phyloP scores from a whole-genome alignment of 352 stramenopile species.

The Phytophthora capsici region DNA sequence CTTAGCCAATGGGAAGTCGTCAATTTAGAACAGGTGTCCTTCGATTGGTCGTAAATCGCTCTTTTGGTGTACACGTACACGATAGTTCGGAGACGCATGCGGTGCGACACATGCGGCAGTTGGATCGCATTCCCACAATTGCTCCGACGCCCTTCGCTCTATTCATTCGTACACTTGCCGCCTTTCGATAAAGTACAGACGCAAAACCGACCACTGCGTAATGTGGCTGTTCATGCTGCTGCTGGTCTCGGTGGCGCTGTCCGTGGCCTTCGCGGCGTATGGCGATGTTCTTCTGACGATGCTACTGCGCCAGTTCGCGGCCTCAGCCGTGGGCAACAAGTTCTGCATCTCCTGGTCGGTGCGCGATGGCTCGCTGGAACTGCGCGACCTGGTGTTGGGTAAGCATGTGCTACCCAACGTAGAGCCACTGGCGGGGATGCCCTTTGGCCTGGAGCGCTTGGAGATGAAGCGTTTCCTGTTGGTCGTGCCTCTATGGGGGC shows the following conservation, averaged over 20 bases:
- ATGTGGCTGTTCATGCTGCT: constrained; percentile 52
- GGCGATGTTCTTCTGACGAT: constrained; percentile 72
- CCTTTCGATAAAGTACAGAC: neutral
- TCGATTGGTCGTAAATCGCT: constrained; percentile 29
- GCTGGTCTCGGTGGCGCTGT: constrained; percentile 26
- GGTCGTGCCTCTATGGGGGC: constrained; percentile 57
- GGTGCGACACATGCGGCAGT: constrained; percentile 18
- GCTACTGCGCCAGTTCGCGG: constrained; percentile 53
- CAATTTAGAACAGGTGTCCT: constrained; percentile 1
- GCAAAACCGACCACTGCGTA: constrained; percentile 1
- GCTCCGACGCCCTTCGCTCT: constrained; percentile 14
- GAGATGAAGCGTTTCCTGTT: constrained; percentile 61
- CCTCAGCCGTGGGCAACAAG: constrained; percentile 54
- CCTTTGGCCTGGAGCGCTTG: constrained; percentile 69
- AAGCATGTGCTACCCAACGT: constrained; percentile 53
- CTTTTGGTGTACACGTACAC: neutral
- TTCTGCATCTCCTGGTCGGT: constrained; percentile 73
- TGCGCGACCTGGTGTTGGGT: constrained; percentile 62
- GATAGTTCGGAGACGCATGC: neutral
- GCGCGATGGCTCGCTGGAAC: constrained; percentile 59
- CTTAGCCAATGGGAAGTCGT: neutral
- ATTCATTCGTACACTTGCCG: constrained; percentile 12
- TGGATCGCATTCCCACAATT: constrained; percentile 1
- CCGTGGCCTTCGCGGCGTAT: constrained; percentile 44
- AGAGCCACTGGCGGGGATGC: constrained; percentile 64